These are phyloP conservation scores for Colletotrichum cereale DNA, from an alignment of 2,329 filamentous ascomycete species.

Conservation along the genomic window DNA sequence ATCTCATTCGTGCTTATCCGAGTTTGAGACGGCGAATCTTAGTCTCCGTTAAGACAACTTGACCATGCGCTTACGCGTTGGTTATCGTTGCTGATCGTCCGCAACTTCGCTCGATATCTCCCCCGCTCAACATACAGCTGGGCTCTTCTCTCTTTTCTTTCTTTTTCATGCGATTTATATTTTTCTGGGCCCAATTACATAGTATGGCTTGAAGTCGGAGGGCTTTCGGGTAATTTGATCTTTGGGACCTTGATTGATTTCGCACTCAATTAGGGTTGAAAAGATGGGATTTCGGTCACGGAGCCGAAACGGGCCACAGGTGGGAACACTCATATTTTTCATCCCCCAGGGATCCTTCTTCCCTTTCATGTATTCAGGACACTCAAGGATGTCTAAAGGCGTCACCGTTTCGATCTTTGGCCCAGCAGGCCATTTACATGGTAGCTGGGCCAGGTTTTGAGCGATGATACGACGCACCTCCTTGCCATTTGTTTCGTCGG, in stretches of 20 bases:
- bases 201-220: neutral
- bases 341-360: neutral
- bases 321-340: neutral
- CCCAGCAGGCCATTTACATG: neutral
- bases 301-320: neutral
- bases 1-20: neutral
- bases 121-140: neutral
- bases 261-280: neutral
- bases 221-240: neutral
- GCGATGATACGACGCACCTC: constrained; percentile 1
- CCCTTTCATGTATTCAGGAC: neutral
- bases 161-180: neutral
- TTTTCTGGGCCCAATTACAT: too few species aligned
- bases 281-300: neutral
- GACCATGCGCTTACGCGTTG: too few species aligned
- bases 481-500: neutral
- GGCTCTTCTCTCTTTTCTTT: neutral
- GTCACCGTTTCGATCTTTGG: neutral
- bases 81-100: neutral
- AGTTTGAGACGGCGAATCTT: neutral
- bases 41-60: neutral
- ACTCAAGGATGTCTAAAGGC: neutral
- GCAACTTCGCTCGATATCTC: neutral
- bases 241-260: neutral
- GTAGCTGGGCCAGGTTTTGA: neutral